These are phyloP conservation scores for Penicillium canescens DNA, from an alignment of 495 filamentous ascomycete species.

Conservation along the genomic window DNA sequence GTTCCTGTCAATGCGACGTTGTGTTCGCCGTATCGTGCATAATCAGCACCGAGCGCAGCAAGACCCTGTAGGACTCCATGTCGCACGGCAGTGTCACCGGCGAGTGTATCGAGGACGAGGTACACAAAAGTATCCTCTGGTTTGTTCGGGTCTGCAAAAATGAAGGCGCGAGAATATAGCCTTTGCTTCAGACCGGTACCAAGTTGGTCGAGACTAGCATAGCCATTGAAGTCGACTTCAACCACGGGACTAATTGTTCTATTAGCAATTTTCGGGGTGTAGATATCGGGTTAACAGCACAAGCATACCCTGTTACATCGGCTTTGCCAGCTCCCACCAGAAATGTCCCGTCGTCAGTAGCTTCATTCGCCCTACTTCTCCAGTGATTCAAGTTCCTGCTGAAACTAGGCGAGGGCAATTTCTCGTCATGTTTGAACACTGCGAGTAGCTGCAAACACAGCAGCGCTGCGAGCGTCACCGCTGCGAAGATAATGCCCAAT, in stretches of 20 bases:
- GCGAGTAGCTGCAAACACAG: slow-evolving; percentile 34
- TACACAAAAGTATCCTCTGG: slow-evolving; percentile 81
- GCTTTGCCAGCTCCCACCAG: slow-evolving; percentile 90
- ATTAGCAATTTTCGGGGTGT: neutral
- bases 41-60: slow-evolving; percentile 62
- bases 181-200: slow-evolving; percentile 88
- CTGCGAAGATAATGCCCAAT: slow-evolving; percentile 24
- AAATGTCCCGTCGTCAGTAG: slow-evolving; percentile 54
- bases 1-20: slow-evolving; percentile 93
- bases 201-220: slow-evolving; percentile 83
- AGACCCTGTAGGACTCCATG: slow-evolving; percentile 82
- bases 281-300: neutral
- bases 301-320: slow-evolving; percentile 82
- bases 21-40: slow-evolving; percentile 71
- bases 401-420: slow-evolving; percentile 14
- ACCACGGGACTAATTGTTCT: slow-evolving; percentile 64
- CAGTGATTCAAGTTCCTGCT: slow-evolving; percentile 21
- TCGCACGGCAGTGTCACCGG: slow-evolving; percentile 87
- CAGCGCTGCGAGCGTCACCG: slow-evolving; percentile 24
- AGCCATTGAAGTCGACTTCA: slow-evolving; percentile 90
- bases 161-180: slow-evolving; percentile 88
- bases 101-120: slow-evolving; percentile 82
- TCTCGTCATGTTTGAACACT: slow-evolving; percentile 14
- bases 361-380: slow-evolving; percentile 22
- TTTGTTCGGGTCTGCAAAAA: slow-evolving; percentile 68